Base-by-base conservation (phyloP, 1,139 yeast species). In the Nakaseomyces uthaithaninus region DNA sequence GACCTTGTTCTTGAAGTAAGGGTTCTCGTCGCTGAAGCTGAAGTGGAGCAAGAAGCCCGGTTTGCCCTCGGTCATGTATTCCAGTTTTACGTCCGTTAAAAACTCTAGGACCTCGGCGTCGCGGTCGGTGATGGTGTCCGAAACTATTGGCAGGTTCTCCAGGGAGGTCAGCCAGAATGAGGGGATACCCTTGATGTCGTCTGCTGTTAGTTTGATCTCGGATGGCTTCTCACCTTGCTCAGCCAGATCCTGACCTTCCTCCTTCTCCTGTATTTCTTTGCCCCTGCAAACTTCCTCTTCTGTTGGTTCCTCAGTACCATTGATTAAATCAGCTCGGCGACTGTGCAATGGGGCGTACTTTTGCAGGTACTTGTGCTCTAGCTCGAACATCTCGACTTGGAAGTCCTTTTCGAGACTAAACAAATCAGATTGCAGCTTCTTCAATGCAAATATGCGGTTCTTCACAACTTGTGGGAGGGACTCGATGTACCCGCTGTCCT, bases 91-190 rank as follows among this genome's bases (percentile, higher is more conserved):
- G 60, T 93, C 91, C 33, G 62, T 63, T 53, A 91, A 72, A 56
- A 67, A 67, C 49, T 74, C 72, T 53, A 91, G 73, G 11, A 89
- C 93, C 58, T 84, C 95, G 42, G 83, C 75, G 63, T 91, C 99
- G 55, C 94, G 77, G 45, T 87, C 96, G 36, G 93, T 77, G 54
- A 93, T 84, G 49, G 87, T 78, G 50, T 87, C 95, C 25, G 89
- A 75, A 33, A 89, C 77, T 26, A 86, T 79, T 20, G 80, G 76
- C 53, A 91, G 69, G 66, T 89, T 91, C 63, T 84, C 93, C 65
- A 91, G 70, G 7, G 97, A 94, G 17, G 97, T 91, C 56, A 89
- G 72, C 99, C 99, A 91, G 71, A 91, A 91, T 42, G 84, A 79
- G 41, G 98, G 97, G 54, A 91, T 76, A 51, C 99, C 99, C 23